Evolutionary conservation across 306 rosid species (phyloP).

Genomic region (Begonia loranthoides): DNA sequence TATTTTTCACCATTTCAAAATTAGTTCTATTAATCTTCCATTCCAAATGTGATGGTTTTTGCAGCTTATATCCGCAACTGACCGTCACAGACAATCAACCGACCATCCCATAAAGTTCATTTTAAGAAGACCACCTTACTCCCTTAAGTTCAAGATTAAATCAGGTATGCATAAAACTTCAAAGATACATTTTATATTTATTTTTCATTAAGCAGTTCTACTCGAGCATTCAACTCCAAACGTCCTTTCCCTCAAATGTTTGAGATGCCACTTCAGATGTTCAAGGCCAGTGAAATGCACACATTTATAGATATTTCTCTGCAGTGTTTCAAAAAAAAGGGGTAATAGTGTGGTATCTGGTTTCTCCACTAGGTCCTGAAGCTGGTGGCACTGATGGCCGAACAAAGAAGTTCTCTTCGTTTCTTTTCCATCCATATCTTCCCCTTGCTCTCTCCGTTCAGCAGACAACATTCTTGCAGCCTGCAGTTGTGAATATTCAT

Average conservation of each 20-base stretch:
- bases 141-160: constrained; percentile 84
- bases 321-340: background rate
- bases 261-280: too few species aligned
- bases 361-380: constrained; percentile 62
- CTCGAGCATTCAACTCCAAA: background rate
- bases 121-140: constrained; percentile 56
- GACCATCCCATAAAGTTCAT: constrained; percentile 96
- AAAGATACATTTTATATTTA: background rate
- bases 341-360: background rate
- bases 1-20: constrained; percentile 8
- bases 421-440: constrained; percentile 82
- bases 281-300: too few species aligned
- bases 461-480: constrained; percentile 56
- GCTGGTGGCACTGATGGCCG: constrained; percentile 73
- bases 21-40: too few species aligned
- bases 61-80: constrained; percentile 83
- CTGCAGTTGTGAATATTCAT: constrained; percentile 84
- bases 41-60: constrained; percentile 5
- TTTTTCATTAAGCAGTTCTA: background rate
- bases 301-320: background rate
- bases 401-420: constrained; percentile 61
- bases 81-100: constrained; percentile 82
- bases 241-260: background rate
- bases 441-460: constrained; percentile 87
- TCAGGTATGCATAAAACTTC: constrained; percentile 34